Percentiles rank a stretch among this genome's conserved stretches.
These are phyloP conservation scores for Codiaeum variegatum DNA, from an alignment of 441 rosid genomes.

Conservation along the genomic window DNA sequence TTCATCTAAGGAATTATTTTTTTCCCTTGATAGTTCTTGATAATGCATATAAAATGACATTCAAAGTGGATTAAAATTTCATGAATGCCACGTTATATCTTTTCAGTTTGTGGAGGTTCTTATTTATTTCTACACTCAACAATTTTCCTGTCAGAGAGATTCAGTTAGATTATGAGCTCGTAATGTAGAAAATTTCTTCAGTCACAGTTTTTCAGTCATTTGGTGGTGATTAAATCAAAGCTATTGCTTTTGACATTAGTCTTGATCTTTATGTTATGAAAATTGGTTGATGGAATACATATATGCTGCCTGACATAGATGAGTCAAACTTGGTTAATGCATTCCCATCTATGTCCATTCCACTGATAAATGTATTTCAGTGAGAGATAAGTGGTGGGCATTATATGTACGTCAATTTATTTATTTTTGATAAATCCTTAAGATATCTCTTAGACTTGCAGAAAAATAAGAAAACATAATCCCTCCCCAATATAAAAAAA, in stretches of 20 bases:
- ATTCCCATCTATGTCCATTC: not conserved
- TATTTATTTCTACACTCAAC: not conserved
- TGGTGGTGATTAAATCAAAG: not conserved
- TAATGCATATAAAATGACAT: not conserved
- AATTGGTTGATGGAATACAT: not conserved
- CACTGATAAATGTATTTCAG: not conserved
- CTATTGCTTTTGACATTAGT: not conserved
- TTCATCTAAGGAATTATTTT: not conserved
- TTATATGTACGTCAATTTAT: not conserved
- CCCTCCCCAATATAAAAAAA: not conserved
- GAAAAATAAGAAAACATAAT: not conserved
- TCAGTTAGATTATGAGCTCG: not conserved
- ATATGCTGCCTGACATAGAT: not conserved
- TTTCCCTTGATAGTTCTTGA: not conserved
- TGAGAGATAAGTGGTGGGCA: not conserved
- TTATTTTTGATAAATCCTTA: not conserved
- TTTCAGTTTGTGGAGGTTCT: not conserved
- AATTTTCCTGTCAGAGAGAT: not conserved
- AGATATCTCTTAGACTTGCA: not conserved
- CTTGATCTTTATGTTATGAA: not conserved
- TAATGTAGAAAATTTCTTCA: not conserved
- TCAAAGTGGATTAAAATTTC: not conserved
- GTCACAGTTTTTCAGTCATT: constrained; percentile 1
- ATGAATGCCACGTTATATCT: not conserved
- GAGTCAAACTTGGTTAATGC: not conserved